Conservation (phyloP, 1,139 yeast genomes). For the Diutina pseudorugosa region DNA sequence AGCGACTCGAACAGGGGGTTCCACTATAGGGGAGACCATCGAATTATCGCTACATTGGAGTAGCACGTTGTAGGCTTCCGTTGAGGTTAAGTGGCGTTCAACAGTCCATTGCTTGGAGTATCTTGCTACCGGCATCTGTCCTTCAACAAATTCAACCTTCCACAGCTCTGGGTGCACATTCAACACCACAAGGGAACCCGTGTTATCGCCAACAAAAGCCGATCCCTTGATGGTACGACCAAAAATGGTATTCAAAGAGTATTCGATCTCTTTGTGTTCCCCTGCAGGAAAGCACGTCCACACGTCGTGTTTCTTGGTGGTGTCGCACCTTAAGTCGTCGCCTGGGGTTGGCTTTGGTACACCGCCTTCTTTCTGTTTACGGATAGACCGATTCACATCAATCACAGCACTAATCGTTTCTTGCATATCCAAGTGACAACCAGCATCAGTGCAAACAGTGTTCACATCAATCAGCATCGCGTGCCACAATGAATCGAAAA, state of each 20-base stretch:
- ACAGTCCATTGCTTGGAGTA: background rate
- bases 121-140: background rate
- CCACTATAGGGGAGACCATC: constrained; percentile 18
- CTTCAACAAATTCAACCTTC: constrained; percentile 20
- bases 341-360: constrained; percentile 75
- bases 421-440: constrained; percentile 44
- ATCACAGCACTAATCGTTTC: constrained; percentile 69
- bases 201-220: constrained; percentile 34
- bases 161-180: constrained; percentile 34
- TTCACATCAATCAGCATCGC: constrained; percentile 77
- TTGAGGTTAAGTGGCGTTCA: background rate
- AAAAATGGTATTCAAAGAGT: constrained; percentile 52
- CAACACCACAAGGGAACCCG: constrained; percentile 27
- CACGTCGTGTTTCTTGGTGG: constrained; percentile 28
- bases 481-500: constrained; percentile 95
- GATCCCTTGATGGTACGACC: constrained; percentile 58
- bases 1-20: constrained; percentile 64
- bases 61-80: constrained; percentile 2
- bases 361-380: constrained; percentile 47
- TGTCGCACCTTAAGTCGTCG: constrained; percentile 60
- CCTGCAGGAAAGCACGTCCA: constrained; percentile 74
- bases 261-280: constrained; percentile 38
- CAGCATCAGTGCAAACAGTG: constrained; percentile 33
- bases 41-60: constrained; percentile 25
- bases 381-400: constrained; percentile 55